Evolutionary conservation across 2,329 filamentous ascomycete species (phyloP).

Genomic region (Phaeosphaeriaceae sp.): DNA sequence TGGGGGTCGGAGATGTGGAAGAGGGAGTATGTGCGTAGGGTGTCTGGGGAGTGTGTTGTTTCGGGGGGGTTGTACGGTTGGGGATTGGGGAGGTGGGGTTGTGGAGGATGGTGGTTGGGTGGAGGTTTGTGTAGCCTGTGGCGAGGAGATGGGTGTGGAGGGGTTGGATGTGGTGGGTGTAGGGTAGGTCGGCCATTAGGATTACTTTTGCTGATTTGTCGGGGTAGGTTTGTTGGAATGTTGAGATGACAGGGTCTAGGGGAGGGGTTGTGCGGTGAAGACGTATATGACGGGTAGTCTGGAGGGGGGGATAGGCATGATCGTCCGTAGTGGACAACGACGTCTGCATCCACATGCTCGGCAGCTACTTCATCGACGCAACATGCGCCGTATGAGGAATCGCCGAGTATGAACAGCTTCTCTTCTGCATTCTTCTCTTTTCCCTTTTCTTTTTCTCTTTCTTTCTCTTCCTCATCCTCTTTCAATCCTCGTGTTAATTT

Average conservation of each 20-base stretch:
- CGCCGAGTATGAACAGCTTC: constrained; percentile 82
- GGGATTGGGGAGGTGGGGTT: constrained; percentile 82
- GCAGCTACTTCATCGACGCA: constrained; percentile 97
- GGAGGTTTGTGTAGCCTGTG: constrained; percentile 72
- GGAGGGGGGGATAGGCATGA: constrained; percentile 91
- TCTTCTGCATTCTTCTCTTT: constrained; percentile 33
- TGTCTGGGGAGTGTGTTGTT: constrained; percentile 52
- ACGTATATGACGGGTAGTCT: constrained; percentile 87
- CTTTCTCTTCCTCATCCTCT: constrained; percentile 15
- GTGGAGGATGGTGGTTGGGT: constrained; percentile 74
- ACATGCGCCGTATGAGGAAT: constrained; percentile 96
- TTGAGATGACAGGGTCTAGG: constrained; percentile 61
- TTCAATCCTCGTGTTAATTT: constrained; percentile 63
- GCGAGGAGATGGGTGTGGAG: constrained; percentile 63
- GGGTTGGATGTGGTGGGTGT: constrained; percentile 72
- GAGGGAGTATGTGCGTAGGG: constrained; percentile 71
- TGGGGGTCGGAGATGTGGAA: constrained; percentile 87
- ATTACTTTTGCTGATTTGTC: constrained; percentile 70
- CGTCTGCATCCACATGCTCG: constrained; percentile 88
- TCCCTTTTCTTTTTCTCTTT: constrained; percentile 14
- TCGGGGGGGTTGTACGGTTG: constrained; percentile 74
- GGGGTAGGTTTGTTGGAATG: constrained; percentile 73
- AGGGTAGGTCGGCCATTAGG: constrained; percentile 89
- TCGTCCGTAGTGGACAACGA: constrained; percentile 92
- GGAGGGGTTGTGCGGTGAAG: constrained; percentile 78